Conservation (phyloP, 768 basidiomycete species). For the Tephrocybe sp. region DNA sequence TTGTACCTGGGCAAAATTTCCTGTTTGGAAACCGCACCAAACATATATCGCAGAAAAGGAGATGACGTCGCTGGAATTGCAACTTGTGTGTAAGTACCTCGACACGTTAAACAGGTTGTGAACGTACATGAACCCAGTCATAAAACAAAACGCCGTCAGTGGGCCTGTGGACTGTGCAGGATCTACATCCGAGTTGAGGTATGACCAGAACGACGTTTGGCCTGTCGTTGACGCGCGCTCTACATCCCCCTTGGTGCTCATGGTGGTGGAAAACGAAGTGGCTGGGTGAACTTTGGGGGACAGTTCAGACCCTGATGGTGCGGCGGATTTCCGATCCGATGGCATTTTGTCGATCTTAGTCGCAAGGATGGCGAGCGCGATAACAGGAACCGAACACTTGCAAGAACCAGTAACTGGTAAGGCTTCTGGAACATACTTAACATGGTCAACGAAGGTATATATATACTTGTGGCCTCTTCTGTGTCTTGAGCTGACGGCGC, state of each 20-base stretch:
- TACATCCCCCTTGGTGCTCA: conserved; percentile 12
- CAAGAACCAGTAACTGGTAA: too few species aligned
- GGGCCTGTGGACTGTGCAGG: conserved; percentile 50
- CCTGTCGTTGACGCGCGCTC: conserved; percentile 9
- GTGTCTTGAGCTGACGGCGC: background rate
- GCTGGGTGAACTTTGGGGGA: background rate
- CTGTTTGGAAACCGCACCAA: conserved; percentile 87
- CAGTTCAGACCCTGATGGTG: conserved; percentile 3
- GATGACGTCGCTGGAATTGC: conserved; percentile 64
- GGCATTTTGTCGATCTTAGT: background rate
- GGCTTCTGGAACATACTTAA: background rate
- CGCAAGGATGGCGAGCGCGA: background rate
- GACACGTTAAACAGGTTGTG: background rate
- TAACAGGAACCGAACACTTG: too few species aligned
- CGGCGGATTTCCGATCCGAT: conserved; percentile 3
- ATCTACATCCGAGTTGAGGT: conserved; percentile 49
- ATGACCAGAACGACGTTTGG: conserved; percentile 32
- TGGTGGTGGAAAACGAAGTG: conserved; percentile 3
- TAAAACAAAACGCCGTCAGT: conserved; percentile 68
- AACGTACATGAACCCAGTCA: conserved; percentile 77
- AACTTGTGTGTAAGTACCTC: background rate
- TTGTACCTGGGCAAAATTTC: conserved; percentile 67
- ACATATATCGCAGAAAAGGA: conserved; percentile 80
- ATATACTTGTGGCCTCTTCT: background rate
- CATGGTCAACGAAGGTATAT: background rate